Evolutionary conservation across 78 protist genomes (phyloP).

Genomic region (Dictyostelium citrinum): DNA sequence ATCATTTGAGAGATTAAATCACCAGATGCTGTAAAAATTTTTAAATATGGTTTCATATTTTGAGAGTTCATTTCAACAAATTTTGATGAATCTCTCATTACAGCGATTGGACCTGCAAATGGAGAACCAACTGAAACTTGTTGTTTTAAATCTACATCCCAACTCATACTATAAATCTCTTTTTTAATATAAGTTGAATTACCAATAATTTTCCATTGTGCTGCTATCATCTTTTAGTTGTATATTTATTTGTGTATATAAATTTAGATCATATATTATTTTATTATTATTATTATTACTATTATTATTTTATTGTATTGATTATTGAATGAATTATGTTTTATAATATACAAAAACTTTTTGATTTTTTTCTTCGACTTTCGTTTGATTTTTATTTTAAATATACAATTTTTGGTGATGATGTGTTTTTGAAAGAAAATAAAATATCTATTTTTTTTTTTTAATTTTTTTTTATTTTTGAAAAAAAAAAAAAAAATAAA

Average conservation of each 20-base stretch:
- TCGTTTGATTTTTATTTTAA: background rate
- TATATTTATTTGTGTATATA: too few relatives aligned
- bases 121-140: constrained; percentile 50
- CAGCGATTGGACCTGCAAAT: constrained; percentile 64
- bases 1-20: background rate
- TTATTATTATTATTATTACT: too few relatives aligned
- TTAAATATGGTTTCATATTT: background rate
- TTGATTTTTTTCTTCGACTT: background rate
- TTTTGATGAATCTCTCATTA: constrained; percentile 40
- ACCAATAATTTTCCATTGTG: constrained; percentile 55
- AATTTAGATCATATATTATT: too few relatives aligned
- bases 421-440: background rate
- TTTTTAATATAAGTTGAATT: constrained; percentile 22
- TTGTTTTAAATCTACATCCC: constrained; percentile 58
- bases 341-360: background rate
- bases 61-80: constrained; percentile 35
- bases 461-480: background rate
- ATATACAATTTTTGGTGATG: background rate
- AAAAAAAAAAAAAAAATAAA: too few relatives aligned
- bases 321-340: too few relatives aligned
- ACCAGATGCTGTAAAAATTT: constrained; percentile 45
- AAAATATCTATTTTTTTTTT: background rate
- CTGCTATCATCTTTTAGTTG: background rate
- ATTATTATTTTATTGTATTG: too few relatives aligned
- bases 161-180: constrained; percentile 25